These are phyloP conservation scores for Boletus pseudopeckii DNA, from an alignment of 768 basidiomycete genomes.

Conservation along the genomic window DNA sequence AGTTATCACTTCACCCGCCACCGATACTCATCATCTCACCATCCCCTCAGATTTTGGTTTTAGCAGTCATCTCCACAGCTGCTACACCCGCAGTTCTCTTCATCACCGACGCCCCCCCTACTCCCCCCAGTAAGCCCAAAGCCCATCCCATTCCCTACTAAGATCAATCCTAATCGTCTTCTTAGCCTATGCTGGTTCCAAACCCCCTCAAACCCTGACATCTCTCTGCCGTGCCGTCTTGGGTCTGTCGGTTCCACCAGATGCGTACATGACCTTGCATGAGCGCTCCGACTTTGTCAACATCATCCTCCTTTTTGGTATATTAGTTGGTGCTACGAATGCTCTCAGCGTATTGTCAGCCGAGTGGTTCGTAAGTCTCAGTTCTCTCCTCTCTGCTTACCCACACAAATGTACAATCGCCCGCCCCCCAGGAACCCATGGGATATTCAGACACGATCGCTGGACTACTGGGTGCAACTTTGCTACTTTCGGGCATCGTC, in stretches of 20 bases:
- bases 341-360: conserved; percentile 63
- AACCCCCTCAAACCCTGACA: conserved; percentile 47
- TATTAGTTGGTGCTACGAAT: conserved; percentile 61
- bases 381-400: background rate
- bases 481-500: conserved; percentile 69
- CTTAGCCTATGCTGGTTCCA: conserved; percentile 66
- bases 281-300: conserved; percentile 74
- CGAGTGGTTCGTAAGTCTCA: conserved; percentile 58
- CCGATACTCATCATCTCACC: background rate
- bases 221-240: conserved; percentile 54
- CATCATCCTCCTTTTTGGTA: conserved; percentile 56
- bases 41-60: conserved; percentile 53
- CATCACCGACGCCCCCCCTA: conserved; percentile 60
- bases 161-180: background rate
- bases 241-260: conserved; percentile 39
- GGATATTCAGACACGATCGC: conserved; percentile 67
- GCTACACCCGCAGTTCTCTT: conserved; percentile 57
- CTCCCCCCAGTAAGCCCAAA: conserved; percentile 64
- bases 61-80: conserved; percentile 69
- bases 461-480: conserved; percentile 66
- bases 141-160: background rate
- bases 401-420: background rate
- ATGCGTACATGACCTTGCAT: conserved; percentile 55
- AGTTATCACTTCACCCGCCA: conserved; percentile 14
- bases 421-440: conserved; percentile 51